These are phyloP conservation scores for Petunia hybrid DNA, from an alignment of 305 asterid genomes.

Conservation along the genomic window DNA sequence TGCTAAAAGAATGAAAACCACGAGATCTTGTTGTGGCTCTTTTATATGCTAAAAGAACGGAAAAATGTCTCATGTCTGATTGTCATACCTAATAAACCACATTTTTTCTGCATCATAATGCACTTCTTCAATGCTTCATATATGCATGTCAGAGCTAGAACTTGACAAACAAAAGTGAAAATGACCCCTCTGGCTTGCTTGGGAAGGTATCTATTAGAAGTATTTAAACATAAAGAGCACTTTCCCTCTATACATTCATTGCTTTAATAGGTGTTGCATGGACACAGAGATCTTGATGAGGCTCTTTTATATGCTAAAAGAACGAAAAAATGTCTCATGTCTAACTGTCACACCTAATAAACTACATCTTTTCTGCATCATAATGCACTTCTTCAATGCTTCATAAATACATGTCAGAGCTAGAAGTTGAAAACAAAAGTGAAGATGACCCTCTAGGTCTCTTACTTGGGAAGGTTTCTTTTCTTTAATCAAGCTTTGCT, in stretches of 20 bases:
- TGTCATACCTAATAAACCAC: not conserved
- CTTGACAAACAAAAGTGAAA: too few relatives aligned
- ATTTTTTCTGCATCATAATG: not conserved
- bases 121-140: not conserved
- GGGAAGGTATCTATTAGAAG: too few relatives aligned
- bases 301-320: not conserved
- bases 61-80: not conserved
- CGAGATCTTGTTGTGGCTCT: too few relatives aligned
- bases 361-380: not conserved
- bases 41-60: not conserved
- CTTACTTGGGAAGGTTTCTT: not conserved
- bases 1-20: not conserved
- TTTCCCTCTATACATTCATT: too few relatives aligned
- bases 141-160: too few relatives aligned
- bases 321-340: not conserved
- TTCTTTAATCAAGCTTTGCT: not conserved
- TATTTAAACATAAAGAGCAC: too few relatives aligned
- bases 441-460: not conserved
- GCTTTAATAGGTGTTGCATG: too few relatives aligned
- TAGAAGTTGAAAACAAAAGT: not conserved
- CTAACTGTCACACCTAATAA: not conserved
- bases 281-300: too few relatives aligned
- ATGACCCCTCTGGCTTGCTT: too few relatives aligned
- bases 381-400: not conserved
- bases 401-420: not conserved